Evolutionary conservation across 768 basidiomycete species (phyloP).

Genomic region (Zangia roseola): DNA sequence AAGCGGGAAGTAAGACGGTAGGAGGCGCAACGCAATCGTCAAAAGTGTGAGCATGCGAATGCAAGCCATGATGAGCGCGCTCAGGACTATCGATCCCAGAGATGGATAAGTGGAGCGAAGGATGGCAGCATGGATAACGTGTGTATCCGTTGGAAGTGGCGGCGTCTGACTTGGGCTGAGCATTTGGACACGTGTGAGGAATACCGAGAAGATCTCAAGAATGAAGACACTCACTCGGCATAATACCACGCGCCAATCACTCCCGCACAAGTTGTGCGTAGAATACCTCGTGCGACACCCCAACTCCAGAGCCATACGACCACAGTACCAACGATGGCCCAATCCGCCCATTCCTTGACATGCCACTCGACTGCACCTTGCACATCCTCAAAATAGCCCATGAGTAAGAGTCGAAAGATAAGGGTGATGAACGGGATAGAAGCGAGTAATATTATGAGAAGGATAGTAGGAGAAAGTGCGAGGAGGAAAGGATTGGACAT

Average conservation of each 20-base stretch:
- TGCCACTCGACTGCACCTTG: slow-evolving; percentile 50
- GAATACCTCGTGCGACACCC: slow-evolving; percentile 74
- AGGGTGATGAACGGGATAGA: slow-evolving; percentile 80
- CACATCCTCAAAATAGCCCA: slow-evolving; percentile 54
- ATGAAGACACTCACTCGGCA: slow-evolving; percentile 43
- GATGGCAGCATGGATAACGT: slow-evolving; percentile 74
- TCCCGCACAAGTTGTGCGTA: slow-evolving; percentile 74
- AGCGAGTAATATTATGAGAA: slow-evolving; percentile 62
- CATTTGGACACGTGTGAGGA: slow-evolving; percentile 6
- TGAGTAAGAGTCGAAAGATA: slow-evolving; percentile 72
- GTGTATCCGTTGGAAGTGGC: slow-evolving; percentile 55
- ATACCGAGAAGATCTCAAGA: neutral
- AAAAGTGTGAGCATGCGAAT: slow-evolving; percentile 58
- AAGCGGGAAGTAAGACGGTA: slow-evolving; percentile 52
- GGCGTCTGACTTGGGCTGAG: slow-evolving; percentile 27
- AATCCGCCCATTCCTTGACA: slow-evolving; percentile 66
- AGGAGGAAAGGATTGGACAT: slow-evolving; percentile 73
- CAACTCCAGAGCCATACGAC: slow-evolving; percentile 71
- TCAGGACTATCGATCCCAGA: slow-evolving; percentile 74
- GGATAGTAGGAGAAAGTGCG: slow-evolving; percentile 69
- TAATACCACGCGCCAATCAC: slow-evolving; percentile 95
- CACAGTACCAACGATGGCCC: slow-evolving; percentile 58
- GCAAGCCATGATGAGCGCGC: slow-evolving; percentile 72
- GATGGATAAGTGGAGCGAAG: slow-evolving; percentile 79
- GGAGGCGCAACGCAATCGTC: slow-evolving; percentile 48